Evolutionary conservation across 2,329 filamentous ascomycete genomes (phyloP).

Genomic region (Nannizzia gypsea): DNA sequence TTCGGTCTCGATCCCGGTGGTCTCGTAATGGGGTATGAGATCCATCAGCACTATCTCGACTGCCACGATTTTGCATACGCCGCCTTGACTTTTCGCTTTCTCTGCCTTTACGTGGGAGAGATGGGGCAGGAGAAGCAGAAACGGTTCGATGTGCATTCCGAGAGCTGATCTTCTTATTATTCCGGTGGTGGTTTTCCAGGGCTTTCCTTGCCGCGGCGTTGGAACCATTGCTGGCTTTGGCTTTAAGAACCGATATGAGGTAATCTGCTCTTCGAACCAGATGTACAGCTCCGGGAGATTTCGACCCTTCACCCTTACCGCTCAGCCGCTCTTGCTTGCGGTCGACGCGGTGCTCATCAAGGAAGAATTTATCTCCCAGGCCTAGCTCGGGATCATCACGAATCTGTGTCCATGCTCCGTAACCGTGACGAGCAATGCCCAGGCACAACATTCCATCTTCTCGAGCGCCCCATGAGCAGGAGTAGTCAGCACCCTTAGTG

Average conservation of each 20-base stretch:
- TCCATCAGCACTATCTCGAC: conserved; percentile 33
- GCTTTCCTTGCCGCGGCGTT: conserved; percentile 58
- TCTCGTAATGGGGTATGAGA: conserved; percentile 33
- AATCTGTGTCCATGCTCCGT: conserved; percentile 90
- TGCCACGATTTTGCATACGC: conserved; percentile 30
- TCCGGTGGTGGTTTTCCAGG: conserved; percentile 86
- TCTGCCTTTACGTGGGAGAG: conserved; percentile 31
- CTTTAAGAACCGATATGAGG: conserved; percentile 83
- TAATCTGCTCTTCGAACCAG: conserved; percentile 92
- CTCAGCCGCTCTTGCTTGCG: conserved; percentile 82
- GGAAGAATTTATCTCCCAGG: conserved; percentile 80
- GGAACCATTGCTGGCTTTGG: conserved; percentile 60
- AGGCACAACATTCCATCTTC: conserved; percentile 97
- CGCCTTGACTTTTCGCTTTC: conserved; percentile 33
- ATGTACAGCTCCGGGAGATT: conserved; percentile 93
- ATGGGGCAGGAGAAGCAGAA: conserved; percentile 37
- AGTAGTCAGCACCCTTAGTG: conserved; percentile 83
- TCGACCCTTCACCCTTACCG: conserved; percentile 43
- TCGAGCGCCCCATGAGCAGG: conserved; percentile 78
- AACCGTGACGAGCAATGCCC: conserved; percentile 85
- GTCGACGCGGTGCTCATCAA: conserved; percentile 96
- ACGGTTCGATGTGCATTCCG: conserved; percentile 26
- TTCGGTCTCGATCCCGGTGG: no score
- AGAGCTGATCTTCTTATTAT: conserved; percentile 60
- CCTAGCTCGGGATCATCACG: conserved; percentile 80